Base-by-base conservation (phyloP, 2,329 filamentous ascomycete species). In the Microsporum audouinii region DNA sequence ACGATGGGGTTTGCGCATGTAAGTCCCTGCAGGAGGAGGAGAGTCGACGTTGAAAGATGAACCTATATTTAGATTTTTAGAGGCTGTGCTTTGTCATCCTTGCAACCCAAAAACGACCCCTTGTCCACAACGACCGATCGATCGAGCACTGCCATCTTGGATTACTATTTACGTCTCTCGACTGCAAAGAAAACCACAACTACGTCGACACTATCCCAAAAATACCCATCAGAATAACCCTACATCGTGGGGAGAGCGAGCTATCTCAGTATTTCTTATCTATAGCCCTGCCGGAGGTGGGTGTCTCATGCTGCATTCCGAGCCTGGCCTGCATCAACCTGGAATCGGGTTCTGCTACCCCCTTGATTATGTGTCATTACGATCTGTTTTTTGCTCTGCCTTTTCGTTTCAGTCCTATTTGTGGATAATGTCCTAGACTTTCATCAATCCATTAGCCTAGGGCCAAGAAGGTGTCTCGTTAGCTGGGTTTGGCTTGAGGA, bases 31-130 rank as follows among this genome's bases (percentile, higher is more conserved):
- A 31, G 49, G 27, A 34, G 23, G 45, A 23, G 17, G 14, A 29
- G 17, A 53, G 14, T 53, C 33, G 49, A 53, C 49, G 49, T 53
- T 53, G 49, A 53, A 53, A 29, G 33, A 43, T 14, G 17, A 5
- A n/a, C n/a, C 39, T 53, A 53, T 34, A n/a, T 29, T 53, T 53
- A 33, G 27, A 31, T 33, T 53, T n/a, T n/a, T 14, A n/a, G 49
- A 53, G 49, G 49, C 49, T 53, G 49, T 53, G 49, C 49, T 53
- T 53, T 53, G 49, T 53, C 31, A 53, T 33, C 49, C 49, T 53
- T 53, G 49, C 6, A 53, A 53, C 27, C 49, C 49, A 12, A 43
- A 43, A 43, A 43, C 39, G n/a, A 5, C 34, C 39, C 39, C 39
- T 6, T 43, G 39, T 43, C 39, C 39, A 5, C 39, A 43, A 43